These are phyloP conservation scores for Liriodendron chinense DNA, from an alignment of 164 flowering plant species.

Conservation along the genomic window DNA sequence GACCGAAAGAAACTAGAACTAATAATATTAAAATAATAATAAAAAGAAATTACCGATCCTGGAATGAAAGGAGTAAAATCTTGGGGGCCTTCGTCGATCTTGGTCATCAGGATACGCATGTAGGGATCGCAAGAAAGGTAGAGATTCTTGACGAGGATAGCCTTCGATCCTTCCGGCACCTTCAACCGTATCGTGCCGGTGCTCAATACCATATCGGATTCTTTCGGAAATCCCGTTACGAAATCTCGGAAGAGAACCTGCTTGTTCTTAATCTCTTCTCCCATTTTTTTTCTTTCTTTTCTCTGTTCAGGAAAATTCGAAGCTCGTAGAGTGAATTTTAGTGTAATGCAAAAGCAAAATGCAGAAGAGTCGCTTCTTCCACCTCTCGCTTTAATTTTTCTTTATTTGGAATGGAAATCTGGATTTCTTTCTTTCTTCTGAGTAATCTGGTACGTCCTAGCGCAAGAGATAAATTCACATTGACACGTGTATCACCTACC, in stretches of 20 bases:
- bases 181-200: constrained; percentile 12
- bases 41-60: constrained; percentile 12
- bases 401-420: too few relatives aligned
- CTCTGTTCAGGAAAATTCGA: too few relatives aligned
- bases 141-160: constrained; percentile 28
- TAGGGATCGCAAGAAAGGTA: constrained; percentile 30
- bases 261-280: constrained; percentile 26
- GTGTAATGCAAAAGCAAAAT: too few relatives aligned
- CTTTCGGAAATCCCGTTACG: constrained; percentile 27
- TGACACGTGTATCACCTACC: too few relatives aligned
- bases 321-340: background rate
- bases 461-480: too few relatives aligned
- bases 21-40: too few relatives aligned
- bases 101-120: constrained; percentile 20
- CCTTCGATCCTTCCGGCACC: constrained; percentile 16
- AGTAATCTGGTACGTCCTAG: too few relatives aligned
- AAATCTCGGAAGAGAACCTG: constrained; percentile 27
- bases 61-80: constrained; percentile 14
- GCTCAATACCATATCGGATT: constrained; percentile 26
- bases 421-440: too few relatives aligned
- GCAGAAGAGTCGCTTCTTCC: too few relatives aligned
- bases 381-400: too few relatives aligned
- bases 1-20: too few relatives aligned
- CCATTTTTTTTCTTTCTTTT: background rate
- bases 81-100: too few relatives aligned